Base-by-base conservation (phyloP, 306 rosid genomes). In the Pterocarpus santalinus region DNA sequence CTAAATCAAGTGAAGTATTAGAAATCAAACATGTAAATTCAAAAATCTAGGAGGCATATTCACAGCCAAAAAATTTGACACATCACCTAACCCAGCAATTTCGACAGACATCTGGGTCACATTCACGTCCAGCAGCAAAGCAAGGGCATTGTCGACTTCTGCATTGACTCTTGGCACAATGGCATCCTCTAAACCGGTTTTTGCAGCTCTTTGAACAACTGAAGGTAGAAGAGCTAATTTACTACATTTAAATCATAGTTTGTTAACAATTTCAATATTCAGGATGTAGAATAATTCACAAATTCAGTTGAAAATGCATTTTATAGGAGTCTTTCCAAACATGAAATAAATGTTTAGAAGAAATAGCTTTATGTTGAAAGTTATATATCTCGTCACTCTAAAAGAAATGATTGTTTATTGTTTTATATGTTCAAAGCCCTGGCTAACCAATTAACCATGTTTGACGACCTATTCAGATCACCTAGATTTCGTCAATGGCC, bases 191-290 rank as follows among this genome's bases (percentile, higher is more conserved):
- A 84, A 95, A 95, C 69, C 97, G 87, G 78, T 93, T 95, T 86
- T 95, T 95, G 94, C 99, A 95, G 88, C 98, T 93, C 87, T 95
- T 95, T 34, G 99, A 93, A 87, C 99, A 95, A 84, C 99, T 87
- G 66, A 69, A 78, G 74, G 75, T 75, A 84, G 62, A 75, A 78
- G 69, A 74, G 44, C 35, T 33, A 71, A 76, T 34, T 60, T 61
- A 44, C 62, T 64, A 64, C 9, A 61, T 36, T 65, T 51, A 71
- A 75, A 28, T 73, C 68, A 78, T 43, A 78, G 73, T 32, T 69
- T 73, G 41, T 49, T n/a, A 78, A 82, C 36, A 82, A n/a, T 17
- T 65, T 16, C 65, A 55, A 46, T 69, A 57, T 38, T 57, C 66
- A 65, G 55, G 52, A 57, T 61, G 53, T 9, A 57, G 4, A 53